Base-by-base conservation (phyloP, 2,329 filamentous ascomycete genomes). In the Setomelanomma holmii region DNA sequence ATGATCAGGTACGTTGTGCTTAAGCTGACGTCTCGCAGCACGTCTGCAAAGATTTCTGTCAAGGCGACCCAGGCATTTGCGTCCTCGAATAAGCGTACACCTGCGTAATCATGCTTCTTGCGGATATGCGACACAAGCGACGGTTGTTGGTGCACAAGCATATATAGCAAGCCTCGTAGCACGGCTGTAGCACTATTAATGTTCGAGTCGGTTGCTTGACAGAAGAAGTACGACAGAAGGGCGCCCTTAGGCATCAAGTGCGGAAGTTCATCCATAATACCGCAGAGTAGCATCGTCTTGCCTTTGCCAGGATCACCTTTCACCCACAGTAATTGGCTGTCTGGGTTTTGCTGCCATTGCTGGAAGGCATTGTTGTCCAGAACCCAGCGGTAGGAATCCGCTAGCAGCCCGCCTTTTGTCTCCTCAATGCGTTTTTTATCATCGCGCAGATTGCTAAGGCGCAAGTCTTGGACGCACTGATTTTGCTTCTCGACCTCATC, bases 141-240 rank as follows among this genome's bases (percentile, higher is more conserved):
- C 19, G 65, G 68, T 2, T 77, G 60, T 46, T 76, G 62, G 0
- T 54, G 33, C 4, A 76, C 45, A 0, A 84, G 65, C 10, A 75
- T 38, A 30, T 70, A 80, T 0, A 82, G 67, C 0, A 83, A 64
- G 0, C 80, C 78, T 0, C 76, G 72, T 2, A 82, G 54, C 0
- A 81, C 73, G 1, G 77, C 67, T 0, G 60, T 68, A 0, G 75
- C 75, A 39, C 57, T 77, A 49, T 77, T 79, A 11, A 78, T 52
- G 82, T 71, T 57, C 75, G 81, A 22, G 40, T 80, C 63, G 5
- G 72, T 73, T n/a, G 67, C 64, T 55, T 82, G 72, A 57, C 76
- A 82, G 62, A 82, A 78, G 62, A 79, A 79, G 53, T 63, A 53
- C 4, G 50, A 45, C 7, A 63, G 45, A 36, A 49, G 46, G 20